phyloP scores from a whole-genome alignment of 176 grass and related monocot genomes.

The Canna indica region DNA sequence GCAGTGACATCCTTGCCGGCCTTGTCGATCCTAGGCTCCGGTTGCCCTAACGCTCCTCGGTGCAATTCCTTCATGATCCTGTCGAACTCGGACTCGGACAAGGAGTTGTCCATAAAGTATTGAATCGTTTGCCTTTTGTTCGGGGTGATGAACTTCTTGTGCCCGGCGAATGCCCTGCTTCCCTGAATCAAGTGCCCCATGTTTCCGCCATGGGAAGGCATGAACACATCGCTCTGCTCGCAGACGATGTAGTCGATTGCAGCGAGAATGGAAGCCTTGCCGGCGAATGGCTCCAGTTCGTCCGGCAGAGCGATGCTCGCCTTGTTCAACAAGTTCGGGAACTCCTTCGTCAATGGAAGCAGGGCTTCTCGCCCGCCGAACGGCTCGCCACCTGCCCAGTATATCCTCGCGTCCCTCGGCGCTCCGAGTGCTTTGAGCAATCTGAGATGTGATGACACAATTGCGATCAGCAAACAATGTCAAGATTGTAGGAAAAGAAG shows the following conservation, averaged over 20 bases:
- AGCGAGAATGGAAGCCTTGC: conserved; percentile 32
- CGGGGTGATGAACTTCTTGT: conserved; percentile 38
- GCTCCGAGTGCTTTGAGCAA: conserved; percentile 41
- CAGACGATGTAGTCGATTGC: conserved; percentile 46
- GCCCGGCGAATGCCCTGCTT: conserved; percentile 28
- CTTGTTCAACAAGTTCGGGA: conserved; percentile 37
- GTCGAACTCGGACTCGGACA: conserved; percentile 29
- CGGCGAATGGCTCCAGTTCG: conserved; percentile 24
- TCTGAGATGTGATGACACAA: too few relatives aligned
- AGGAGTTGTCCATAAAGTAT: conserved; percentile 18
- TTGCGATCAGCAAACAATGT: not conserved
- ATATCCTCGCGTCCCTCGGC: conserved; percentile 24
- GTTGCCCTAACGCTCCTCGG: conserved; percentile 25
- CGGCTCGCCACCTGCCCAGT: conserved; percentile 44
- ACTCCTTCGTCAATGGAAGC: conserved; percentile 17
- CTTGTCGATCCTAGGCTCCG: conserved; percentile 25
- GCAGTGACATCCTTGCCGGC: conserved; percentile 33
- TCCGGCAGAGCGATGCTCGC: conserved; percentile 14
- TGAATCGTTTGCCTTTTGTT: conserved; percentile 37
- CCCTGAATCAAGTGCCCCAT: conserved; percentile 46
- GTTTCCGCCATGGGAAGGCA: conserved; percentile 45
- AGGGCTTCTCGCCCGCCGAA: conserved; percentile 21
- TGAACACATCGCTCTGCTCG: conserved; percentile 46
- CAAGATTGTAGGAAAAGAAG: not conserved
- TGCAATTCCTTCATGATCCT: conserved; percentile 27